phyloP scores from a whole-genome alignment of 169 alveolate genomes.

The Cryptosporidium tyzzeri region DNA sequence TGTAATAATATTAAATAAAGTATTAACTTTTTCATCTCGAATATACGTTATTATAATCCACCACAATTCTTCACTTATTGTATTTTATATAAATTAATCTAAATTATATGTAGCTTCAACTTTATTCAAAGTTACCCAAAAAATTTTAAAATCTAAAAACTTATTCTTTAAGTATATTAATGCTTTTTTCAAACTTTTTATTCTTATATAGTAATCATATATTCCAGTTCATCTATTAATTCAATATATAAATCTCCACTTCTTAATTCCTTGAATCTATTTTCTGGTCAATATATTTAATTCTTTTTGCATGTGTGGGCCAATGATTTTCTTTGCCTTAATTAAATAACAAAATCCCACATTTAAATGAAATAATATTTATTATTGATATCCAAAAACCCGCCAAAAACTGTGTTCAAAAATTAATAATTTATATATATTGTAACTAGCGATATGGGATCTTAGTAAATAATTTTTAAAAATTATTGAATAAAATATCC shows the following conservation, averaged over 20 bases:
- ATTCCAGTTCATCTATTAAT: background rate
- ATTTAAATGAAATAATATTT: background rate
- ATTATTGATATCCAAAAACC: background rate
- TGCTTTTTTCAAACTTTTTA: background rate
- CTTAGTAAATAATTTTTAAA: background rate
- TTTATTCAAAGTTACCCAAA: background rate
- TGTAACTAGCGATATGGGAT: background rate
- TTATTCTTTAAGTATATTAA: background rate
- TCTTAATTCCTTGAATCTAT: background rate
- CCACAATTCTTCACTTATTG: background rate
- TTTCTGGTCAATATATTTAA: background rate
- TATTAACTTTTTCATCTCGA: background rate
- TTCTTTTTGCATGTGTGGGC: slow-evolving; percentile 14
- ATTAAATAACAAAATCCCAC: background rate
- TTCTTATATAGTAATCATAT: background rate
- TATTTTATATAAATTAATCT: slow-evolving; percentile 3
- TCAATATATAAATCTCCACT: background rate
- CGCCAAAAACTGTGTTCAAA: background rate
- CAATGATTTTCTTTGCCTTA: background rate
- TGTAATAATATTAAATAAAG: background rate
- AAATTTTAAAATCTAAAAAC: background rate
- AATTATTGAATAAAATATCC: background rate
- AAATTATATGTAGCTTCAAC: background rate
- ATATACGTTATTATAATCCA: background rate
- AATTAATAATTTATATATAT: background rate